Base-by-base conservation (phyloP, 2,329 filamentous ascomycete species). In the Talaromyces sp. region DNA sequence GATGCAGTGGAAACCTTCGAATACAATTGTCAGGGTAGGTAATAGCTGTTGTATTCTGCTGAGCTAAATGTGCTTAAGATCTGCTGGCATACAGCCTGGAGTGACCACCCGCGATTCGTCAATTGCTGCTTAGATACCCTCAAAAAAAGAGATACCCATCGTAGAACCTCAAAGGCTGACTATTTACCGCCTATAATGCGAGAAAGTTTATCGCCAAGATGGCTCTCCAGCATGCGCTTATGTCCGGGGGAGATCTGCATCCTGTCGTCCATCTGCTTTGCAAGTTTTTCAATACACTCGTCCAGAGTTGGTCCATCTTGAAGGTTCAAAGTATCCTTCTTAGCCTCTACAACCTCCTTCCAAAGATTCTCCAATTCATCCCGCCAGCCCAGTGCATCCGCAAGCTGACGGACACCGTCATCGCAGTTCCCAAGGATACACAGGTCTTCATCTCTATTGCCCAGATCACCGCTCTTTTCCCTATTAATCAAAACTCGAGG, bases 401-500 rank as follows among this genome's bases (percentile, higher is more conserved):
- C 90, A 22, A 96, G 75, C 67, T 81, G 82, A 41, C 86, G 80
- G 1, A 96, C 85, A 0, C 89, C 89, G 0, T 79, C 76, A 68
- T 96, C 91, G 67, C 90, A 95, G 56, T 87, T 82, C 2, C 86
- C 89, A 2, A 96, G 75, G 33, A 88, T 74, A 6, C 91, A 67
- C 0, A 96, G 89, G 72, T 96, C 91, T 61, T 95, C 89, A 0
- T 83, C 64, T 17, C 88, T 74, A 17, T 76, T 77, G 0, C 91
- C 92, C n/a, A 96, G 67, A 47, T 83, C 82, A 0, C 91, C 91
- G 0, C 92, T 90, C 32, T 75, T 74, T 70, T 95, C 89, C 71
- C 85, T 80, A 70, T 96, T 96, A 69, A 96, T 86, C 29, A 96
- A 76, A 2, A 96, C 74, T 11, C 91, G 80, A 0, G 90, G 91